Base-by-base conservation (phyloP, 2,329 filamentous ascomycete genomes). In the Talaromyces sp. region DNA sequence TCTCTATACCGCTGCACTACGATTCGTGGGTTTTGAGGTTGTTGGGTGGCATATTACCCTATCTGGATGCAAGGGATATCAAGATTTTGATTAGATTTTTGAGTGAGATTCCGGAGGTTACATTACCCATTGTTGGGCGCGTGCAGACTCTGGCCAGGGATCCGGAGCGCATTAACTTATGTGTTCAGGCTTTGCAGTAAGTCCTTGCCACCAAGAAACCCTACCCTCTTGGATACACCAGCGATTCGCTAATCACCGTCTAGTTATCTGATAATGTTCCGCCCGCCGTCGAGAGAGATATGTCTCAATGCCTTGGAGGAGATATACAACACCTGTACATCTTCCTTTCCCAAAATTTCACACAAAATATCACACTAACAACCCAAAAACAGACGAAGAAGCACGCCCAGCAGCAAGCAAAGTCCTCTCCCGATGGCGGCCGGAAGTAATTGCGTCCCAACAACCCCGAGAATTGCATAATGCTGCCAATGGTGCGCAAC, bases 71-170 rank as follows among this genome's bases (percentile, higher is more conserved):
- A 1, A 90, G 92, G 67, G 95, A 99, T 75, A 41, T 59, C 60
- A 94, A 95, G 76, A 86, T 96, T 24, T 81, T 99, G 64, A 93
- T 96, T 33, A 87, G 95, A 41, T 96, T 98, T 74, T 80, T 99
- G 52, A 93, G 92, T 59, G 95, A 99, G 77, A 88, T 99, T 39
- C 95, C 95, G 0, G 88, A 90, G 48, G 82, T 99, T 39, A 92
- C 88, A 67, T 77, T 82, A 39, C 83, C 85, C 11, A 87, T 98
- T 67, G 83, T 98, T 2, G 83, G 88, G 56, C 86, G 90, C 59
- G 87, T 98, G 41, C 84, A 84, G 70, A 84, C 82, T 66, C 79
- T 89, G 65, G 86, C 87, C 0, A 82, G 84, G 69, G 87, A 89
- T 73, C 87, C 87, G 0, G 87, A 89, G 70, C 80, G 87, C 57